Evolutionary conservation across 2,329 filamentous ascomycete genomes (phyloP).

Genomic region (Biscogniauxia mediterranea): DNA sequence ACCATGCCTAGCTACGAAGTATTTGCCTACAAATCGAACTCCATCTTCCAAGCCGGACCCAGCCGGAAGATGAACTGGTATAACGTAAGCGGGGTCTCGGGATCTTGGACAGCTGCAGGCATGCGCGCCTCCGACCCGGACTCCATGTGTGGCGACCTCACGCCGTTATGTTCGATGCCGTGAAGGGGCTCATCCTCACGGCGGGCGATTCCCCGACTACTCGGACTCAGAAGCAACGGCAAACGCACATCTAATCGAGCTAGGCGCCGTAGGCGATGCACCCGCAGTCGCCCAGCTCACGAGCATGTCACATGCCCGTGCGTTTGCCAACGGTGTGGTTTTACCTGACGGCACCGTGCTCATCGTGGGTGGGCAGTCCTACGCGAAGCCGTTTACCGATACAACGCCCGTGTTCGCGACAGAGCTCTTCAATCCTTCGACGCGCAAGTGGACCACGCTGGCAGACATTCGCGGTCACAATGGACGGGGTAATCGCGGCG

Average conservation of each 20-base stretch:
- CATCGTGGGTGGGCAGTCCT: constrained; percentile 39
- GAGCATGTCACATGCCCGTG: constrained; percentile 38
- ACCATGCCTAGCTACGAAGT: constrained; percentile 57
- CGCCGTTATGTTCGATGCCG: constrained; percentile 52
- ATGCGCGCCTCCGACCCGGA: constrained; percentile 41
- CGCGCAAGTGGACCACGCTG: constrained; percentile 34
- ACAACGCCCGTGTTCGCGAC: constrained; percentile 34
- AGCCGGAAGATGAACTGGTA: constrained; percentile 50
- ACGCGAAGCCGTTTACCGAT: constrained; percentile 39
- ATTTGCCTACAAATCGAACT: constrained; percentile 46
- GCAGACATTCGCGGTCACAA: constrained; percentile 34
- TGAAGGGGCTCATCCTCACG: constrained; percentile 48
- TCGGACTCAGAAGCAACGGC: constrained; percentile 36
- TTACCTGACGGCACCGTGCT: constrained; percentile 44
- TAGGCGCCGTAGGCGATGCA: constrained; percentile 28
- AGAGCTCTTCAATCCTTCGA: constrained; percentile 40
- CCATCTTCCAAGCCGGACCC: constrained; percentile 52
- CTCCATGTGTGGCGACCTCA: constrained; percentile 52
- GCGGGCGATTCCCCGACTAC: constrained; percentile 47
- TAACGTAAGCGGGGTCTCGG: constrained; percentile 37
- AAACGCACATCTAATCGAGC: constrained; percentile 45
- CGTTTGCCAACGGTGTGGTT: constrained; percentile 40
- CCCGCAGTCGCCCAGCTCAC: constrained; percentile 32
- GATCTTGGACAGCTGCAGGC: constrained; percentile 41
- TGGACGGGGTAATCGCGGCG: constrained; percentile 25